Evolutionary conservation across 768 basidiomycete species (phyloP), one percentile per base, ranked within the genome.

Genomic region (Cystofilobasidium macerans): DNA sequence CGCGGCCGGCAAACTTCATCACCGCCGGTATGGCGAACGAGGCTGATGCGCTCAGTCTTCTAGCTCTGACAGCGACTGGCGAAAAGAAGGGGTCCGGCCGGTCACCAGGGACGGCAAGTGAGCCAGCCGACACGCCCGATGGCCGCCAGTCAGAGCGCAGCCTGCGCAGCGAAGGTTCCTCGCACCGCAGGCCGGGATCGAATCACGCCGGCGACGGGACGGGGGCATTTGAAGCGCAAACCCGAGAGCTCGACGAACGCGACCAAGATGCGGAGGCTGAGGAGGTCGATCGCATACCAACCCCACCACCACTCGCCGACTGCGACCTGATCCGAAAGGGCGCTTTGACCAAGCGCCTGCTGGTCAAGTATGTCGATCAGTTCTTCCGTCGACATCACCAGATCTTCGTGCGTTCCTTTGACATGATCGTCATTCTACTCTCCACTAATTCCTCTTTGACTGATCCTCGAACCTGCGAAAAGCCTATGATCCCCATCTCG

Each of bases 381-480:
- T 71, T 71, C 51, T 70, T 70, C 43, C 30, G 33, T 2, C 36
- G 68, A 22, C 65, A 65, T 48, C 69, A 69, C 56, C 65, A 69
- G 59, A 51, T 71, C 47, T 71, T 69, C 42, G 64, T 65, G 33
- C 47, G 64, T 65, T 2, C 30, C 20, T 33, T 51, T 30, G 3
- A 2, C 28, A 0, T 47, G 20, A n/a, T 0, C 56, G 9, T 24
- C 26, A 22, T 32, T 13, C 20, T 28, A 14, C 38, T 22, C 16
- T 16, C 53, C 33, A 43, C 42, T 20, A 20, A 43, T 22, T n/a
- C 18, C 24, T 1, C 11, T 5, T 57, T 33, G 18, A 43, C 42
- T 43, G 8, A 43, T 20, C 18, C 18, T 43, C 4, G 4, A 7
- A 16, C 0, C 22, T 11, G 18, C 36, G 26, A 22, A n/a, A n/a